A percentile compares a stretch with the other conserved stretches of the same genome.
phyloP scores from a whole-genome alignment of 1,139 yeast species.

The Blastobotrys serpentis region DNA sequence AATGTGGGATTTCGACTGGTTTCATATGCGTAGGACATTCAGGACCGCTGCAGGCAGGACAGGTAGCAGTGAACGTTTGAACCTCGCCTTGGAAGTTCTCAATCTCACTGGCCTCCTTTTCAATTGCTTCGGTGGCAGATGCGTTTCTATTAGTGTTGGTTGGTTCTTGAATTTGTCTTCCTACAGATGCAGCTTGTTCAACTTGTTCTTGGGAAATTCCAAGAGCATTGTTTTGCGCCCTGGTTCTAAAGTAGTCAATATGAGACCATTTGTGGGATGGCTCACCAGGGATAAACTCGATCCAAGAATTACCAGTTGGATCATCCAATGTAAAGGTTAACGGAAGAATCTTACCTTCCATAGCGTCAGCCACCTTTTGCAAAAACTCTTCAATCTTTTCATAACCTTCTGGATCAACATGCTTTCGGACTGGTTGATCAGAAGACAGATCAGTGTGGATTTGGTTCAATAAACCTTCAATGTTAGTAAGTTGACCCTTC shows the following conservation, averaged over 20 bases:
- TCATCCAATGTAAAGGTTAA: slow-evolving; percentile 81
- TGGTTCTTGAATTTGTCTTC: slow-evolving; percentile 31
- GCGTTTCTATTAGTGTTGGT: slow-evolving; percentile 23
- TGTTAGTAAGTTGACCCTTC: slow-evolving; percentile 87
- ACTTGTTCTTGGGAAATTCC: slow-evolving; percentile 55
- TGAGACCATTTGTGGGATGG: slow-evolving; percentile 89
- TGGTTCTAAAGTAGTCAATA: slow-evolving; percentile 77
- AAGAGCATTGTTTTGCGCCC: slow-evolving; percentile 81
- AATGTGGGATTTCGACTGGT: slow-evolving; percentile 93
- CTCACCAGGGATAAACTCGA: slow-evolving; percentile 86
- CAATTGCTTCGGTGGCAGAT: slow-evolving; percentile 33
- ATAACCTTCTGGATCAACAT: slow-evolving; percentile 68
- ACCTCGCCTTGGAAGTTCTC: slow-evolving; percentile 86
- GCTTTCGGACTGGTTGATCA: slow-evolving; percentile 79
- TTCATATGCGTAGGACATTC: slow-evolving; percentile 95
- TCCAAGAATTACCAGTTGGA: slow-evolving; percentile 98
- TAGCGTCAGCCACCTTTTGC: slow-evolving; percentile 53
- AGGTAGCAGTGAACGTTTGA: slow-evolving; percentile 87
- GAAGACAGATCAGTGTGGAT: slow-evolving; percentile 77
- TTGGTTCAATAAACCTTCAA: slow-evolving; percentile 83
- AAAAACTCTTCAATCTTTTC: slow-evolving; percentile 73
- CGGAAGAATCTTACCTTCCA: slow-evolving; percentile 73
- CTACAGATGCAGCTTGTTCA: background rate
- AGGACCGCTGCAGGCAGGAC: slow-evolving; percentile 75
- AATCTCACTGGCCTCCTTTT: slow-evolving; percentile 54